These are phyloP conservation scores for Thymus quinquecostatus DNA, from an alignment of 257 asterid species.

Conservation along the genomic window DNA sequence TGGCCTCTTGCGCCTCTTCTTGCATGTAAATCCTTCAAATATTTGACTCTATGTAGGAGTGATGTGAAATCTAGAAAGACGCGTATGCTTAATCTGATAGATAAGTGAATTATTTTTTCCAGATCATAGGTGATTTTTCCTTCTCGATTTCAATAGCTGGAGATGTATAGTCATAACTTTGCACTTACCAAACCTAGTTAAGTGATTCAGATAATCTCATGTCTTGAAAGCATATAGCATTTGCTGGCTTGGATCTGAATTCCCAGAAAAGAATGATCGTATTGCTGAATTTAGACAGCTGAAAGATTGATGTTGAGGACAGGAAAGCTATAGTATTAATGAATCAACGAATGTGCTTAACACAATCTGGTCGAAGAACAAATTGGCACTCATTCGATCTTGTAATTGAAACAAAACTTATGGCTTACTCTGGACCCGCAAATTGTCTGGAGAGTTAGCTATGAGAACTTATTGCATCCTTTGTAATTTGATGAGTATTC, in stretches of 20 bases:
- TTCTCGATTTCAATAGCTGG: neutral
- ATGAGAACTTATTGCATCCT: neutral
- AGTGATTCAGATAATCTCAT: conserved; percentile 4
- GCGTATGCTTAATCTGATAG: neutral
- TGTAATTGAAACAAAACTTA: neutral
- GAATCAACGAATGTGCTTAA: too few relatives aligned
- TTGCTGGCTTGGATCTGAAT: too few relatives aligned
- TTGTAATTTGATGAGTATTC: neutral
- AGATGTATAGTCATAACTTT: neutral
- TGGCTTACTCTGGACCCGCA: neutral
- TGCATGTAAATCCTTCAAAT: conserved; percentile 1
- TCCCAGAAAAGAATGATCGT: too few relatives aligned
- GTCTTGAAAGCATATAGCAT: neutral
- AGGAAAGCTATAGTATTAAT: too few relatives aligned
- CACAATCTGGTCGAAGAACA: too few relatives aligned
- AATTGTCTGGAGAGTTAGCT: neutral
- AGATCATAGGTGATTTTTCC: conserved; percentile 4
- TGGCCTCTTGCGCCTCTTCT: conserved; percentile 10
- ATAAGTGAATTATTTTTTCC: neutral
- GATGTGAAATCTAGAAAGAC: neutral
- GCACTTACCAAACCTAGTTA: neutral
- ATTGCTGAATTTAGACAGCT: too few relatives aligned
- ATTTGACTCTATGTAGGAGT: neutral
- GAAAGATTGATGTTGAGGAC: too few relatives aligned
- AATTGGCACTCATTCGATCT: neutral